These are phyloP conservation scores for Hypoxylon sp. DNA, from an alignment of 2,329 filamentous ascomycete species.

Conservation along the genomic window DNA sequence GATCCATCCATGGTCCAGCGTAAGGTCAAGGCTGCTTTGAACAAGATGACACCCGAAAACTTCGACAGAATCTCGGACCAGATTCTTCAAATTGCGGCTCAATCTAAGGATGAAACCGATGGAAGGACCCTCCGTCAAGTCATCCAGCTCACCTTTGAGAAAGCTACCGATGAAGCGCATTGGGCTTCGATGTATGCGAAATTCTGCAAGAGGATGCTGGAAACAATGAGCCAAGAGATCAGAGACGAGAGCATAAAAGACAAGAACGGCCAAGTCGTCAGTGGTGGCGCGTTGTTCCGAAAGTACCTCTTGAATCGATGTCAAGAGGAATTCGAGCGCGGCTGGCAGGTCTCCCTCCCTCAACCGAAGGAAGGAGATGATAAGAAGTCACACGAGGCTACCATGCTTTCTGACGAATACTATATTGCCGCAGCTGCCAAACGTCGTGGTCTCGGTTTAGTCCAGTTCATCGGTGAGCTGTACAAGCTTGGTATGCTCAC, in stretches of 20 bases:
- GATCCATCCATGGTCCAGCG: constrained; percentile 95
- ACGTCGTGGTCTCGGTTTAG: constrained; percentile 95
- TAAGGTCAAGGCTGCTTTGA: constrained; percentile 97
- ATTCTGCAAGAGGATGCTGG: constrained; percentile 97
- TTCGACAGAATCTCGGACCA: constrained; percentile 87
- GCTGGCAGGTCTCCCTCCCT: constrained; percentile 92
- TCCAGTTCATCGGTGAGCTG: constrained; percentile 98
- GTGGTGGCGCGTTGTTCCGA: constrained; percentile 93
- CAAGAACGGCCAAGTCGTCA: constrained; percentile 88
- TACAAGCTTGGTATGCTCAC: constrained; percentile 99
- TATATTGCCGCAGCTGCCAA: constrained; percentile 95
- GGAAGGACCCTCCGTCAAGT: constrained; percentile 96
- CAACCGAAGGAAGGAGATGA: constrained; percentile 78
- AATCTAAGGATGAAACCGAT: constrained; percentile 95
- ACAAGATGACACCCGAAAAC: constrained; percentile 99
- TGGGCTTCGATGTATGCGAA: constrained; percentile 99
- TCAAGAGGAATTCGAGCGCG: constrained; percentile 98
- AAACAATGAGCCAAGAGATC: constrained; percentile 94
- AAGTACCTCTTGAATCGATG: constrained; percentile 99
- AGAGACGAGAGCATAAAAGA: constrained; percentile 96
- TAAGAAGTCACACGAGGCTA: constrained; percentile 77
- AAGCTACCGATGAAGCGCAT: constrained; percentile 97
- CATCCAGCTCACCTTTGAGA: constrained; percentile 99
- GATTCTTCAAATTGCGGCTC: constrained; percentile 90
- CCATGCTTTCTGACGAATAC: constrained; percentile 95